Conservation (phyloP, 2,329 filamentous ascomycete species). For the Pseudovirgaria hyperparasitica region DNA sequence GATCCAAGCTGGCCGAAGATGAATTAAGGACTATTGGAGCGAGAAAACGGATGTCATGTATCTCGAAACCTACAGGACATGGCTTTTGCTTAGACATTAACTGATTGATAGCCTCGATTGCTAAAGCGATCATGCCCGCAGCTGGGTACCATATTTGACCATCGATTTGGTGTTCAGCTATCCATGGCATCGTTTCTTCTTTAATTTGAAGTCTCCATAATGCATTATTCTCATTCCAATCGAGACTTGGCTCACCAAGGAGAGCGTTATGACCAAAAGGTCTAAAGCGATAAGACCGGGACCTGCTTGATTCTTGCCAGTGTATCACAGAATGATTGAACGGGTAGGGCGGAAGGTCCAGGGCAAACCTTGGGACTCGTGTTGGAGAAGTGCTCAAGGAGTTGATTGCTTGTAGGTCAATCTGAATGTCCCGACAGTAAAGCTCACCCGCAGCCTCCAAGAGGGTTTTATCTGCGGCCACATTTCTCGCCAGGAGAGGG, state of each 20-base stretch:
- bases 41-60: constrained; percentile 4
- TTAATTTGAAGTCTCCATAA: constrained; percentile 12
- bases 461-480: too few relatives aligned
- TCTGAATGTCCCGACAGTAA: too few relatives aligned
- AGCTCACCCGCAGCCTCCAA: too few relatives aligned
- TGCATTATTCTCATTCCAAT: constrained; percentile 1
- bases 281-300: constrained; percentile 9
- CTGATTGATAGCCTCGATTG: constrained; percentile 18
- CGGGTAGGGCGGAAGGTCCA: constrained; percentile 12
- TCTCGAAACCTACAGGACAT: constrained; percentile 6
- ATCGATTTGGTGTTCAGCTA: constrained; percentile 12
- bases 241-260: constrained; percentile 4
- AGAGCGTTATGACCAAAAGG: constrained; percentile 6
- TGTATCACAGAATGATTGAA: constrained; percentile 14
- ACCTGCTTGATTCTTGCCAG: constrained; percentile 11
- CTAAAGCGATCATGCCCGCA: constrained; percentile 20
- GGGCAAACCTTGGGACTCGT: constrained; percentile 1
- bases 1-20: constrained; percentile 1
- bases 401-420: too few relatives aligned
- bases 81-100: constrained; percentile 1
- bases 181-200: constrained; percentile 12
- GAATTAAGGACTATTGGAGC: constrained; percentile 6
- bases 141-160: constrained; percentile 17
- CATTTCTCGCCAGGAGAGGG: too few relatives aligned
- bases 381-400: too few relatives aligned